Conservation (phyloP, 73 alveolate species). For the Stentor roeselii region DNA sequence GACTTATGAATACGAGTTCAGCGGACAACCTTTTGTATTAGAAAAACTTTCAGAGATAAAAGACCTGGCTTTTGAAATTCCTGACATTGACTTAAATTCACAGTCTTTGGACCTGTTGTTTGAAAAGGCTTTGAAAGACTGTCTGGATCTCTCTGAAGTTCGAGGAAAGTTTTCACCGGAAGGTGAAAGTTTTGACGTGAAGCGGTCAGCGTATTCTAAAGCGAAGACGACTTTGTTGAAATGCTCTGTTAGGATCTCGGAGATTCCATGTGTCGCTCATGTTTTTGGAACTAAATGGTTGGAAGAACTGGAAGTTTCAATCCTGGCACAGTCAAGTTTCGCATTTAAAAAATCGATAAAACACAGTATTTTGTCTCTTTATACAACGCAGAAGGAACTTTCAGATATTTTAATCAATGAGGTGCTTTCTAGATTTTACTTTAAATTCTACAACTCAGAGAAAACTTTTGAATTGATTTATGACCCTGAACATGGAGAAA, state of each 20-base stretch:
- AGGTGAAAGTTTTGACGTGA: constrained; percentile 1
- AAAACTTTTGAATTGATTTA: background rate
- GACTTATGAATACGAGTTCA: constrained; percentile 38
- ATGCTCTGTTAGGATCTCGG: background rate
- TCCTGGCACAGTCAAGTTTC: background rate
- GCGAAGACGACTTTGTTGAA: background rate
- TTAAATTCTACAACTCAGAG: background rate
- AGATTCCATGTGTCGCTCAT: background rate
- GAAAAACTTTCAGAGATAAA: background rate
- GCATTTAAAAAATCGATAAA: background rate
- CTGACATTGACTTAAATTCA: background rate
- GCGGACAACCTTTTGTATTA: background rate
- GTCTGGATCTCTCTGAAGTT: background rate
- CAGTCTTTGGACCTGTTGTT: background rate
- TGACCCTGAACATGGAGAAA: background rate
- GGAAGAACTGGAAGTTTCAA: background rate
- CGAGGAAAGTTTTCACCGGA: background rate
- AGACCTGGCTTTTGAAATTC: background rate
- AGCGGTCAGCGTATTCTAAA: background rate
- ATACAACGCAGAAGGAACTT: background rate
- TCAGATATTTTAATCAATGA: background rate
- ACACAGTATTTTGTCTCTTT: background rate
- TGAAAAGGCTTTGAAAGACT: background rate
- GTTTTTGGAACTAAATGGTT: background rate
- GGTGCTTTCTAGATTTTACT: background rate